Percentiles rank a stretch among this genome's conserved stretches.
phyloP scores from a whole-genome alignment of 2,329 filamentous ascomycete species.

The Xylaria sp. region DNA sequence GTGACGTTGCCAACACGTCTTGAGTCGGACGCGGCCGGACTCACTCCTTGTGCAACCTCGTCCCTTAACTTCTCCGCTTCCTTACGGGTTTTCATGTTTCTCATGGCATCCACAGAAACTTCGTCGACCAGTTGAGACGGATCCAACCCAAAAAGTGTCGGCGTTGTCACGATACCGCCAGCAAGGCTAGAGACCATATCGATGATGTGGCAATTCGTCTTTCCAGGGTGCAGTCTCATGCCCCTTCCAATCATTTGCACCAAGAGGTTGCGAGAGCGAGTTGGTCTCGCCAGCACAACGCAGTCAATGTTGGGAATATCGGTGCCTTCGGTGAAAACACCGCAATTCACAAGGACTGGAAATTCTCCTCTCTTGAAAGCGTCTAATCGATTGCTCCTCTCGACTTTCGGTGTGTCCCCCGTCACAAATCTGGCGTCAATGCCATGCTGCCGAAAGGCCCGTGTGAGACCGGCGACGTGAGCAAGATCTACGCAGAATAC shows the following conservation, averaged over 20 bases:
- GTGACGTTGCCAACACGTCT: slow-evolving; percentile 62
- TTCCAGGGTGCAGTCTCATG: slow-evolving; percentile 83
- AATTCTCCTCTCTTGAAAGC: slow-evolving; percentile 81
- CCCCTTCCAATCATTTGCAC: slow-evolving; percentile 98
- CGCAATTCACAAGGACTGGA: slow-evolving; percentile 92
- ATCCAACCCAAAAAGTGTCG: slow-evolving; percentile 92
- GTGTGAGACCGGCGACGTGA: slow-evolving; percentile 81
- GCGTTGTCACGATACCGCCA: slow-evolving; percentile 87
- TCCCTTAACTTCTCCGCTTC: slow-evolving; percentile 56
- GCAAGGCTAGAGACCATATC: slow-evolving; percentile 92
- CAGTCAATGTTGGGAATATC: slow-evolving; percentile 99
- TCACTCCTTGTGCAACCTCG: slow-evolving; percentile 35
- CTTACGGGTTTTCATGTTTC: slow-evolving; percentile 61
- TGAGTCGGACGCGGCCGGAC: slow-evolving; percentile 1
- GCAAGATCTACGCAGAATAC: slow-evolving; percentile 93
- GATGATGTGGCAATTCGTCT: slow-evolving; percentile 91
- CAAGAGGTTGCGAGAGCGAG: slow-evolving; percentile 89
- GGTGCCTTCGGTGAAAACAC: slow-evolving; percentile 96
- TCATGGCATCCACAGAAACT: slow-evolving; percentile 72
- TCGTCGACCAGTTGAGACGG: slow-evolving; percentile 79
- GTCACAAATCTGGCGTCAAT: slow-evolving; percentile 90
- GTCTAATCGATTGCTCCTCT: slow-evolving; percentile 76
- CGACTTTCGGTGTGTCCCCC: slow-evolving; percentile 76
- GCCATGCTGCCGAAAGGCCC: slow-evolving; percentile 79
- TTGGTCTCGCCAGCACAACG: slow-evolving; percentile 86